These are phyloP conservation scores for Diaporthe helianthi DNA, from an alignment of 2,329 filamentous ascomycete species.

Conservation along the genomic window DNA sequence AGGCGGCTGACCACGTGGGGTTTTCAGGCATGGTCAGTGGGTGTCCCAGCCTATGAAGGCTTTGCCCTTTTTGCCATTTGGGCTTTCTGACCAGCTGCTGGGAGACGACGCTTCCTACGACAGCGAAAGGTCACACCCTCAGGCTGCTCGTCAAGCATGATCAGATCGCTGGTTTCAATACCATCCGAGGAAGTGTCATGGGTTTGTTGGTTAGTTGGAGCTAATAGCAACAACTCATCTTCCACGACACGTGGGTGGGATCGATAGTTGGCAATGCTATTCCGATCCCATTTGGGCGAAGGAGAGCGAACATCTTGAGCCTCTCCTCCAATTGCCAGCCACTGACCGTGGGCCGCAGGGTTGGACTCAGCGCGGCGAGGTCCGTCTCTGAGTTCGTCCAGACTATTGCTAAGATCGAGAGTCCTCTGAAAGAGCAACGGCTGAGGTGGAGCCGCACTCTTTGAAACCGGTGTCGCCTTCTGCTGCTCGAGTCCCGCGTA, in stretches of 20 bases:
- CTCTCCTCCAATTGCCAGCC: conserved; percentile 9
- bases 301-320: neutral
- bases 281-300: neutral
- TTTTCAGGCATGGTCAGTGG: neutral
- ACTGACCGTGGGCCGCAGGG: neutral
- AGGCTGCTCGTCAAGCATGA: neutral
- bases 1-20: neutral
- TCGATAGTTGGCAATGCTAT: neutral
- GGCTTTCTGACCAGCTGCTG: neutral
- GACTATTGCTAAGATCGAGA: neutral
- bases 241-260: neutral
- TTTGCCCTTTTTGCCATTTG: neutral
- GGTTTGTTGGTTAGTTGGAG: too few relatives aligned
- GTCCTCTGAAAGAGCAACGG: neutral
- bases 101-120: neutral
- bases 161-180: neutral
- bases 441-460: neutral
- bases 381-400: neutral
- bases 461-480: too few relatives aligned
- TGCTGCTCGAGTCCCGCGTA: too few relatives aligned
- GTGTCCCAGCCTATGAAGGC: neutral
- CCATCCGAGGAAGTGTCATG: neutral
- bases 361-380: too few relatives aligned
- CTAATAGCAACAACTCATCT: neutral
- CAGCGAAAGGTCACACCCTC: neutral